Percentiles rank a stretch among this genome's conserved stretches.
These are phyloP conservation scores for Acer yangbiense DNA, from an alignment of 345 rosid genomes.

Conservation along the genomic window DNA sequence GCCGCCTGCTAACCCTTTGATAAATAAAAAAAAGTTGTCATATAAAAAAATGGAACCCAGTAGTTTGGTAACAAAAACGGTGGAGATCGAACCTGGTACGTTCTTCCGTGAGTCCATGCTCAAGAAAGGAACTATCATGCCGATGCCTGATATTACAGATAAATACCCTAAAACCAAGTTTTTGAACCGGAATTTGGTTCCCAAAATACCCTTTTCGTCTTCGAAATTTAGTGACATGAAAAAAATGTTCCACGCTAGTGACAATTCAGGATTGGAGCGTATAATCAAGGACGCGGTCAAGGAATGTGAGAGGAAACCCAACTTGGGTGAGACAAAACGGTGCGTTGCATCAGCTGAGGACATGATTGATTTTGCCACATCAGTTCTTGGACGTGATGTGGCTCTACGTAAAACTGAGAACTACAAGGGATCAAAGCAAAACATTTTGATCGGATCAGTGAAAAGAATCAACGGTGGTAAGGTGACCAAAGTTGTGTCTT, in stretches of 20 bases:
- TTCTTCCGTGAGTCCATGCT: not conserved
- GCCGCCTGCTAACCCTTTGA: not conserved
- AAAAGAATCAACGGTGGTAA: not conserved
- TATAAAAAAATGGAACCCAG: no score
- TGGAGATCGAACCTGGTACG: not conserved
- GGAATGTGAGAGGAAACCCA: not conserved
- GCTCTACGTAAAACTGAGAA: not conserved
- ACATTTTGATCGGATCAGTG: not conserved
- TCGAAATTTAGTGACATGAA: not conserved
- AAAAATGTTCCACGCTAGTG: not conserved
- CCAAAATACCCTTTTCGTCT: not conserved
- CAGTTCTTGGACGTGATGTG: not conserved
- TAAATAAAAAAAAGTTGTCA: not conserved
- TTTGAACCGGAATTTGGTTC: not conserved
- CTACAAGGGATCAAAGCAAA: not conserved
- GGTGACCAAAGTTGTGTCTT: not conserved
- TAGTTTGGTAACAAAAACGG: no score
- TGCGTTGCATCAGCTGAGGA: not conserved
- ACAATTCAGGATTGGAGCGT: not conserved
- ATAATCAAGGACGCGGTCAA: not conserved
- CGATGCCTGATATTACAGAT: not conserved
- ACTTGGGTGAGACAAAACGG: not conserved
- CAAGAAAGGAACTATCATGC: not conserved
- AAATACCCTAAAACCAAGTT: not conserved
- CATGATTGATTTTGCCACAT: conserved; percentile 22